Conservation (phyloP, 1,284 basidiomycete species). For the Pseudozyma sp. region DNA sequence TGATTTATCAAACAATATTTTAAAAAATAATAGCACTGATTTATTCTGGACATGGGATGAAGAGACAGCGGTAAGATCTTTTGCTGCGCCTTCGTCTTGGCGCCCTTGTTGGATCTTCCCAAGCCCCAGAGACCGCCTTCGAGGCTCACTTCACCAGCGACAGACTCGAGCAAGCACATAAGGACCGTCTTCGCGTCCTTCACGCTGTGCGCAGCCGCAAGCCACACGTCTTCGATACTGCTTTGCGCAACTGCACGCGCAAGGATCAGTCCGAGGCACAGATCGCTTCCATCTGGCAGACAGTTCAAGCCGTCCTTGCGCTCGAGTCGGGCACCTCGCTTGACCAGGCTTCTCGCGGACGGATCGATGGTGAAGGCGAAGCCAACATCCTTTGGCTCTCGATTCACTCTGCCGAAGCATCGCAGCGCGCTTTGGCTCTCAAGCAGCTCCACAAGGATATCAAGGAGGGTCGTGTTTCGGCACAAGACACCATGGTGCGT, state of each 20-base stretch:
- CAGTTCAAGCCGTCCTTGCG: conserved; percentile 49
- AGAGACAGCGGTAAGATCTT: too few species aligned
- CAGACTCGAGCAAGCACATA: conserved; percentile 19
- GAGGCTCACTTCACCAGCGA: conserved; percentile 28
- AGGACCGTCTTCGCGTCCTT: conserved; percentile 49
- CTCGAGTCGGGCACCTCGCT: conserved; percentile 45
- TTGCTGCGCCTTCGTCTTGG: conserved; percentile 40
- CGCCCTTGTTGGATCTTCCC: conserved; percentile 16
- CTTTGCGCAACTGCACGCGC: conserved; percentile 36
- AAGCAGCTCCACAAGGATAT: conserved; percentile 50
- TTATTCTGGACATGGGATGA: too few species aligned
- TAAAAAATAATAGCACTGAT: too few species aligned
- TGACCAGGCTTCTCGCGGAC: conserved; percentile 23
- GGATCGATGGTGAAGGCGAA: conserved; percentile 20
- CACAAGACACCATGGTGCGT: conserved; percentile 53
- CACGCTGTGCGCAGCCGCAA: conserved; percentile 45
- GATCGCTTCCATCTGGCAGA: conserved; percentile 47
- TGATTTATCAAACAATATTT: too few species aligned
- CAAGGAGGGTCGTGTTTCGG: conserved; percentile 19
- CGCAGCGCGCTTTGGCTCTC: conserved; percentile 51
- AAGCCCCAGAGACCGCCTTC: conserved; percentile 32
- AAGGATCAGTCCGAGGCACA: conserved; percentile 34
- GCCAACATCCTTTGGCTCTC: conserved; percentile 58
- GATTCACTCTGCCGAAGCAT: conserved; percentile 55
- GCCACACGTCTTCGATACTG: conserved; percentile 49